Evolutionary conservation across 257 asterid species (phyloP).

Genomic region (Solanum peruvianum): DNA sequence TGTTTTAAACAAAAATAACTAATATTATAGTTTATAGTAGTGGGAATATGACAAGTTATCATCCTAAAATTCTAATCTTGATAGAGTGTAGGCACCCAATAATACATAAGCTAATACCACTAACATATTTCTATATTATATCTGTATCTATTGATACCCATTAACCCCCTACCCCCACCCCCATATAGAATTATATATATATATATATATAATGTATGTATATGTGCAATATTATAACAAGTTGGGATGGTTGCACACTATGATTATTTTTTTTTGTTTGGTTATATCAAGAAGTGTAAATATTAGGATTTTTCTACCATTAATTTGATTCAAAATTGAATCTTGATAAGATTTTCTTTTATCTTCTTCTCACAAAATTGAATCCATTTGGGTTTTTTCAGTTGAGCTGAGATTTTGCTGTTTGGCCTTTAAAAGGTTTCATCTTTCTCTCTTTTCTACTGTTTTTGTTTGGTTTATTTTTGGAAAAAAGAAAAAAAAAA

Average conservation of each 20-base stretch:
- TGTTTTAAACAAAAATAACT: no score
- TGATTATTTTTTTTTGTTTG: background rate
- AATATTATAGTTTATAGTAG: background rate
- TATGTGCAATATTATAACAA: background rate
- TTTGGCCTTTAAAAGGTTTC: background rate
- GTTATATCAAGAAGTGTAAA: background rate
- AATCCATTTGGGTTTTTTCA: constrained; percentile 1
- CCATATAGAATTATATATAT: background rate
- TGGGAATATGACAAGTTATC: constrained; percentile 30
- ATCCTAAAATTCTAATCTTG: background rate
- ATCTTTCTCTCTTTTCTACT: background rate
- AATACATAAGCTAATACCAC: constrained; percentile 6
- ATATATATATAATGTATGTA: background rate
- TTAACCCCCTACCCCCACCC: background rate
- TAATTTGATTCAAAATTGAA: constrained; percentile 25
- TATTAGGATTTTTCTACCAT: background rate
- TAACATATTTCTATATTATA: background rate
- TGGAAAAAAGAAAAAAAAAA: background rate
- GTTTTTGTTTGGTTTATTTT: background rate
- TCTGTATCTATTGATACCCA: background rate
- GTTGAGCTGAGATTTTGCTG: background rate
- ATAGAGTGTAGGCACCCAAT: constrained; percentile 18
- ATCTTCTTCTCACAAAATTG: constrained; percentile 12
- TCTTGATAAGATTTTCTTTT: constrained; percentile 28
- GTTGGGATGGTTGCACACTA: background rate